Conservation (phyloP, 2,329 filamentous ascomycete species). For the Cordyceps militaris region DNA sequence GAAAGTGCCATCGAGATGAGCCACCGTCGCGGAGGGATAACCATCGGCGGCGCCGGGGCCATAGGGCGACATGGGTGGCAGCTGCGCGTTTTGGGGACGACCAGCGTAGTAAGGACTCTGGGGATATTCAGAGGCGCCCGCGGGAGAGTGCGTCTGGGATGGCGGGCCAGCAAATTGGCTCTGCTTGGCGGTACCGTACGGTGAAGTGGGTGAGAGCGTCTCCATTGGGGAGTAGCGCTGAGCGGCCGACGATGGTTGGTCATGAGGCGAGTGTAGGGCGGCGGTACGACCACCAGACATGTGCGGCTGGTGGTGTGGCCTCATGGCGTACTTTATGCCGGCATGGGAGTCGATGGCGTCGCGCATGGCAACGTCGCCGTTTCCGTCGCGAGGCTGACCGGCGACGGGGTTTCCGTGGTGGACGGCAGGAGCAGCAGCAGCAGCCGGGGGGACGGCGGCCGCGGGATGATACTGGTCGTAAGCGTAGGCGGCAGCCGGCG, state of each 20-base stretch:
- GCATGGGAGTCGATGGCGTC: conserved; percentile 77
- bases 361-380: conserved; percentile 78
- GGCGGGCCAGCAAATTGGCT: conserved; percentile 46
- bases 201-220: conserved; percentile 69
- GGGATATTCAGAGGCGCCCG: conserved; percentile 54
- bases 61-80: conserved; percentile 68
- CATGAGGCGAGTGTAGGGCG: conserved; percentile 59
- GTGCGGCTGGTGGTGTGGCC: conserved; percentile 71
- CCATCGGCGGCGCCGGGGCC: conserved; percentile 55
- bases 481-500: conserved; percentile 51
- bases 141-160: conserved; percentile 69
- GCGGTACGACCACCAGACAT: conserved; percentile 38
- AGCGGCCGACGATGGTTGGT: conserved; percentile 73
- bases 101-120: conserved; percentile 52
- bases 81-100: conserved; percentile 51
- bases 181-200: conserved; percentile 62
- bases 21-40: conserved; percentile 66
- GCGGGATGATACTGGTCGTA: conserved; percentile 59
- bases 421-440: conserved; percentile 28
- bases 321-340: conserved; percentile 77
- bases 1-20: conserved; percentile 63
- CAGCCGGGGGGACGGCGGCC: conserved; percentile 24
- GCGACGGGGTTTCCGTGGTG: conserved; percentile 36
- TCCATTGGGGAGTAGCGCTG: conserved; percentile 98
- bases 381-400: conserved; percentile 60